Conservation (phyloP, 305 asterid species). For the Caryopteris hybrid region DNA sequence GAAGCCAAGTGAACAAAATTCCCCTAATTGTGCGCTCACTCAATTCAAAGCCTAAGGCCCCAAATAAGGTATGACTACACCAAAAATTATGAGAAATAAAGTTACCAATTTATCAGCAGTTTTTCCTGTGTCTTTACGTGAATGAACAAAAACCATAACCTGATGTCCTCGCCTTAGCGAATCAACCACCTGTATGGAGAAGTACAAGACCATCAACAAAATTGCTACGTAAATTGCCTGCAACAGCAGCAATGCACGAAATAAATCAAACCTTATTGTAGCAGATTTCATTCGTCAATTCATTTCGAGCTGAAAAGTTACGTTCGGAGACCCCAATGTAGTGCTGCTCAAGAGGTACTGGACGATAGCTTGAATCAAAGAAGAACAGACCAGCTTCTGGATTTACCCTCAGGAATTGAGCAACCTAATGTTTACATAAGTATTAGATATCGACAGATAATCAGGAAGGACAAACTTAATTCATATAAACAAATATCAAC, state of each 20-base stretch:
- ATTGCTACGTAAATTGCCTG: conserved; percentile 2
- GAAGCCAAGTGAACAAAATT: not conserved
- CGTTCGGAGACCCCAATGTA: conserved; percentile 88
- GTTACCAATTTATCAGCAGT: conserved; percentile 92
- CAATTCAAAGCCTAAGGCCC: not conserved
- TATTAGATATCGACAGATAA: conserved; percentile 8
- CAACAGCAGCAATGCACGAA: conserved; percentile 18
- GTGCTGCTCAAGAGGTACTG: conserved; percentile 97
- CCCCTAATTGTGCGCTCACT: not conserved
- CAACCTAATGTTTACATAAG: conserved; percentile 59
- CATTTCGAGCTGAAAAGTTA: conserved; percentile 77
- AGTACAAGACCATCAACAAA: conserved; percentile 11
- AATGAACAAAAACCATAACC: conserved; percentile 98
- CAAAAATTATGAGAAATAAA: conserved; percentile 7
- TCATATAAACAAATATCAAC: conserved; percentile 7
- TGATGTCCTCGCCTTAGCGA: conserved; percentile 88
- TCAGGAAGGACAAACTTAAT: not conserved
- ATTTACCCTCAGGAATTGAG: conserved; percentile 95
- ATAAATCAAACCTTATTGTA: conserved; percentile 66
- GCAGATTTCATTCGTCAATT: conserved; percentile 83
- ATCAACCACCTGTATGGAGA: conserved; percentile 63
- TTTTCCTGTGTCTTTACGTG: conserved; percentile 95
- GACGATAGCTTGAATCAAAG: conserved; percentile 95
- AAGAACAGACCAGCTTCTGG: conserved; percentile 87
- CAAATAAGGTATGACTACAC: not conserved